Conservation (phyloP, 2,329 filamentous ascomycete genomes). For the Chrysosporium keratinophilum region DNA sequence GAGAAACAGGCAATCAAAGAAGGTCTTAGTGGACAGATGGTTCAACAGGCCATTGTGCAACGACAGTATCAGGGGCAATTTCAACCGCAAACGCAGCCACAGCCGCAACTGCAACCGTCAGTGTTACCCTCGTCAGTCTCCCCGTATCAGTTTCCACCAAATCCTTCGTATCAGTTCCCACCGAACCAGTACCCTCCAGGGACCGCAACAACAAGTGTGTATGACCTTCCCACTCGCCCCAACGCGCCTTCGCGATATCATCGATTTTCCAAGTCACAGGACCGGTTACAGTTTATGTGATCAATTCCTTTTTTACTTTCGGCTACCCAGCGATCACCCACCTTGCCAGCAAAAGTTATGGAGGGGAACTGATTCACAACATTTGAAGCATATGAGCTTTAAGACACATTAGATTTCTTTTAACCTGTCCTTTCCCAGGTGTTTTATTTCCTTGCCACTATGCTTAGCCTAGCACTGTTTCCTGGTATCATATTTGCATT, state of each 20-base stretch:
- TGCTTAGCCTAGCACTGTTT: not conserved
- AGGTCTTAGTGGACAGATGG: constrained; percentile 57
- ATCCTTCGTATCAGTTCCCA: constrained; percentile 15
- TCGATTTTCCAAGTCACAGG: constrained; percentile 10
- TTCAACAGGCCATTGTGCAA: constrained; percentile 62
- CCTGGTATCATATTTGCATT: not conserved
- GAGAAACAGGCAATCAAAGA: constrained; percentile 63
- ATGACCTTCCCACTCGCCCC: not conserved
- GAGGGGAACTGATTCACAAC: no score
- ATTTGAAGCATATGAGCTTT: not conserved
- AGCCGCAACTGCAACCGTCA: constrained; percentile 27
- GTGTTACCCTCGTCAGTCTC: constrained; percentile 19
- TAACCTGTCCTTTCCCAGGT: not conserved
- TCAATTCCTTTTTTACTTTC: not conserved
- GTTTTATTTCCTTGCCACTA: not conserved
- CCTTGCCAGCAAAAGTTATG: not conserved
- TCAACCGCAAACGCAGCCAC: constrained; percentile 25
- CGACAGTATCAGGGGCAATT: constrained; percentile 48
- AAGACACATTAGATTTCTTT: not conserved
- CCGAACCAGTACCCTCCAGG: constrained; percentile 3
- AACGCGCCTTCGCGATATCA: constrained; percentile 4
- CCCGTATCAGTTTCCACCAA: constrained; percentile 15
- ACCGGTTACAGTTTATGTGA: constrained; percentile 9
- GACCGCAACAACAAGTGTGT: not conserved
- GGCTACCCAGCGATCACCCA: not conserved